These are phyloP conservation scores for Colletotrichum costaricense DNA, from an alignment of 2,329 filamentous ascomycete genomes.

Conservation along the genomic window DNA sequence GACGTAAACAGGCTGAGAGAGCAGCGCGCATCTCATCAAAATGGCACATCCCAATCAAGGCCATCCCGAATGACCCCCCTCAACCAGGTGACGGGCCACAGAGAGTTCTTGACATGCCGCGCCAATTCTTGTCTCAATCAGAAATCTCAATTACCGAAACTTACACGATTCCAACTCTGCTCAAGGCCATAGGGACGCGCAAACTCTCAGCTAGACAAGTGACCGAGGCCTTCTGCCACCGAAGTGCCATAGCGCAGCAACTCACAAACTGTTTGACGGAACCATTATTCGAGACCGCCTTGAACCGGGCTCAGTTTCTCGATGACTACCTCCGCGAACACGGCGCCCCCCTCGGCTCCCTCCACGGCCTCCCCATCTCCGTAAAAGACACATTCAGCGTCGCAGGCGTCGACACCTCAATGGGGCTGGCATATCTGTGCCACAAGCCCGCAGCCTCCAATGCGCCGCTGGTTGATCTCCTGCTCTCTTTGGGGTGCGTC, in stretches of 20 bases:
- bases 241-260: slow-evolving; percentile 63
- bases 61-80: slow-evolving; percentile 18
- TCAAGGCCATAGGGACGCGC: slow-evolving; percentile 2
- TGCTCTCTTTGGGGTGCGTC: slow-evolving; percentile 44
- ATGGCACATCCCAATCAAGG: slow-evolving; percentile 7
- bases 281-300: slow-evolving; percentile 60
- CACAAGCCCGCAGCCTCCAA: slow-evolving; percentile 44
- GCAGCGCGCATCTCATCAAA: slow-evolving; percentile 15
- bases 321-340: slow-evolving; percentile 56
- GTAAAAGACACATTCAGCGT: slow-evolving; percentile 58
- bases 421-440: slow-evolving; percentile 49
- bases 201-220: slow-evolving; percentile 6
- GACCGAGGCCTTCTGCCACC: slow-evolving; percentile 21
- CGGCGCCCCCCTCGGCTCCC: slow-evolving; percentile 61
- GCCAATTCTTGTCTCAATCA: slow-evolving; percentile 2
- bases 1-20: slow-evolving; percentile 24
- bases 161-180: background rate
- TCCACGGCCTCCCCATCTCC: slow-evolving; percentile 71
- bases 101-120: slow-evolving; percentile 16
- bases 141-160: slow-evolving; percentile 26
- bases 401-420: slow-evolving; percentile 58
- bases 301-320: slow-evolving; percentile 58
- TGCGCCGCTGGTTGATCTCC: slow-evolving; percentile 42
- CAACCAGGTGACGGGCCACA: slow-evolving; percentile 5
- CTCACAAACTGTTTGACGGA: slow-evolving; percentile 65